Conservation (phyloP, 2,329 filamentous ascomycete species). For the Pseudogymnoascus sp. region DNA sequence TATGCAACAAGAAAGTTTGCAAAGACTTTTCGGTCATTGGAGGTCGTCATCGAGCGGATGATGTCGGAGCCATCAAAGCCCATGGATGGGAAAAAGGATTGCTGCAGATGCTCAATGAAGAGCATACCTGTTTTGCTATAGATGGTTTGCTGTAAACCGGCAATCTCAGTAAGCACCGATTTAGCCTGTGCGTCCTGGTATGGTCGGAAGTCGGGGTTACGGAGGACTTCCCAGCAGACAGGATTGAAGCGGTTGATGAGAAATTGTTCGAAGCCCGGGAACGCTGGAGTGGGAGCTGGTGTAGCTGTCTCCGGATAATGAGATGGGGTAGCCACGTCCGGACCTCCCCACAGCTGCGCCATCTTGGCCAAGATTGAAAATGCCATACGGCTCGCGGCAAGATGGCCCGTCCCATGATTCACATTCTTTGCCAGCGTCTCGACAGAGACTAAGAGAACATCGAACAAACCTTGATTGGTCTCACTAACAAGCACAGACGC, state of each 20-base stretch:
- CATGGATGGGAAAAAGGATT: slow-evolving; percentile 53
- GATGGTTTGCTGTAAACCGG: slow-evolving; percentile 76
- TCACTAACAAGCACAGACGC: slow-evolving; percentile 82
- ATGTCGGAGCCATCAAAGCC: slow-evolving; percentile 55
- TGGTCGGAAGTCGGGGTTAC: slow-evolving; percentile 68
- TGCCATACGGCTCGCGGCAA: slow-evolving; percentile 58
- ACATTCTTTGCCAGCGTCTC: slow-evolving; percentile 75
- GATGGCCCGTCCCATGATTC: slow-evolving; percentile 47
- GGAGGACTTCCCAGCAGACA: slow-evolving; percentile 81
- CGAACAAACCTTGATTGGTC: slow-evolving; percentile 82
- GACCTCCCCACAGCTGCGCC: slow-evolving; percentile 82
- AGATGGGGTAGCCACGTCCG: slow-evolving; percentile 56
- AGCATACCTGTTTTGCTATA: slow-evolving; percentile 80
- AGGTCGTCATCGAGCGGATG: slow-evolving; percentile 48
- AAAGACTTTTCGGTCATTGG: slow-evolving; percentile 51
- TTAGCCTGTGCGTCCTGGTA: slow-evolving; percentile 76
- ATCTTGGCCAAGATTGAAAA: slow-evolving; percentile 77
- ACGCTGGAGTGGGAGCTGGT: slow-evolving; percentile 44
- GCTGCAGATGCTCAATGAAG: slow-evolving; percentile 63
- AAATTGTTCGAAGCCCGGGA: slow-evolving; percentile 88
- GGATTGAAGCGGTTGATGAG: slow-evolving; percentile 83
- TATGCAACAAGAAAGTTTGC: slow-evolving; percentile 55
- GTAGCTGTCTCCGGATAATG: slow-evolving; percentile 40
- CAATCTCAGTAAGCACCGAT: slow-evolving; percentile 81
- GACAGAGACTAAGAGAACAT: slow-evolving; percentile 76